phyloP scores from a whole-genome alignment of 495 filamentous ascomycete species.

The Chaetomidium leptoderma region DNA sequence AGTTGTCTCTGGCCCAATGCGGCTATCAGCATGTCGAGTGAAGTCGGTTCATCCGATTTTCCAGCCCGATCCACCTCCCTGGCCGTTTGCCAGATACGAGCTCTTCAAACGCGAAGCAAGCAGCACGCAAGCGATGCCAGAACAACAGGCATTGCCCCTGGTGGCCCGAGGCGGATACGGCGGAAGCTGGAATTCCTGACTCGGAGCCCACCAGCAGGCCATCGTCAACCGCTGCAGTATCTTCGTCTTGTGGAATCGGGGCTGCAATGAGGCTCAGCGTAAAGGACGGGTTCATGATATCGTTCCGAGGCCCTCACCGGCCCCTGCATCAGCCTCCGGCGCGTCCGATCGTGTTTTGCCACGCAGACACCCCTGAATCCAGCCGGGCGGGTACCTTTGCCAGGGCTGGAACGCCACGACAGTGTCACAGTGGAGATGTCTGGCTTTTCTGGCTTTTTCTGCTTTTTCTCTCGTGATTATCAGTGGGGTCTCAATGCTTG shows the following conservation, averaged over 20 bases:
- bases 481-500: constrained; percentile 5
- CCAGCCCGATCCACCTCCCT: not conserved
- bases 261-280: not conserved
- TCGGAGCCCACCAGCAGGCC: not conserved
- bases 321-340: too few relatives aligned
- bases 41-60: not conserved
- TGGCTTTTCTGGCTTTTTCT: not conserved
- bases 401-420: not conserved
- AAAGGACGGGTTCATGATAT: too few relatives aligned
- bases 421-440: constrained; percentile 2
- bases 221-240: too few relatives aligned
- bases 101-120: too few relatives aligned
- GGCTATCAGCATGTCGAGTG: not conserved
- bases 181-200: not conserved
- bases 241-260: too few relatives aligned
- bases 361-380: not conserved
- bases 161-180: not conserved
- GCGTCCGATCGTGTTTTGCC: not conserved
- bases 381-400: not conserved
- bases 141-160: not conserved
- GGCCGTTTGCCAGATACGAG: not conserved
- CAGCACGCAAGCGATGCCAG: not conserved
- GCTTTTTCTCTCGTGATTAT: too few relatives aligned
- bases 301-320: too few relatives aligned
- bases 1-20: too few relatives aligned